Conservation (phyloP, 345 rosid species). For the Leavenworthia alabamica region DNA sequence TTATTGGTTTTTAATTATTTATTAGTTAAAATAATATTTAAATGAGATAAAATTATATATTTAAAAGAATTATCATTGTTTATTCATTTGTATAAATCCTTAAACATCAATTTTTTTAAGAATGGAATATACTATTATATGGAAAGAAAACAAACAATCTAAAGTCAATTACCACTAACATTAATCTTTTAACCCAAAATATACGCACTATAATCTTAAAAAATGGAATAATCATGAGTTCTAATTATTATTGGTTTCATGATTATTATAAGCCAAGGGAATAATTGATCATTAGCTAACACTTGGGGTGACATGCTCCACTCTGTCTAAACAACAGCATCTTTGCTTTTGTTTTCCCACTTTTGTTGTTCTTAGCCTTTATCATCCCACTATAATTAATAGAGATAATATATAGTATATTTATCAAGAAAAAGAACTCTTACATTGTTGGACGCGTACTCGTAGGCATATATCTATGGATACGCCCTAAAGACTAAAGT, state of each 20-base stretch:
- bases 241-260: constrained; percentile 7
- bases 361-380: not conserved
- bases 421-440: not conserved
- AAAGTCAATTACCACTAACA: constrained; percentile 19
- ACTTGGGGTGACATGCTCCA: constrained; percentile 36
- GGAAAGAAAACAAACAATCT: not conserved
- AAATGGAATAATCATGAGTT: not conserved
- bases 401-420: not conserved
- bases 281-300: constrained; percentile 26
- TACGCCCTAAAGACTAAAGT: not conserved
- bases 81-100: no score
- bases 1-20: no score
- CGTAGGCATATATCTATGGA: not conserved
- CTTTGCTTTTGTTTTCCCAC: not conserved
- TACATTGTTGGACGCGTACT: not conserved
- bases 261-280: constrained; percentile 8
- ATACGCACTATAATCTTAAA: constrained; percentile 9
- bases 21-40: no score
- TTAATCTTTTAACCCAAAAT: constrained; percentile 4
- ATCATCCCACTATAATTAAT: not conserved
- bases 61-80: no score
- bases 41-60: no score
- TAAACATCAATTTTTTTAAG: no score
- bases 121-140: not conserved
- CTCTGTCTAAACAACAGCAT: constrained; percentile 16